Evolutionary conservation across 2,329 filamentous ascomycete genomes (phyloP), one percentile per base, ranked within the genome.

Genomic region (Gyromitra esculenta): DNA sequence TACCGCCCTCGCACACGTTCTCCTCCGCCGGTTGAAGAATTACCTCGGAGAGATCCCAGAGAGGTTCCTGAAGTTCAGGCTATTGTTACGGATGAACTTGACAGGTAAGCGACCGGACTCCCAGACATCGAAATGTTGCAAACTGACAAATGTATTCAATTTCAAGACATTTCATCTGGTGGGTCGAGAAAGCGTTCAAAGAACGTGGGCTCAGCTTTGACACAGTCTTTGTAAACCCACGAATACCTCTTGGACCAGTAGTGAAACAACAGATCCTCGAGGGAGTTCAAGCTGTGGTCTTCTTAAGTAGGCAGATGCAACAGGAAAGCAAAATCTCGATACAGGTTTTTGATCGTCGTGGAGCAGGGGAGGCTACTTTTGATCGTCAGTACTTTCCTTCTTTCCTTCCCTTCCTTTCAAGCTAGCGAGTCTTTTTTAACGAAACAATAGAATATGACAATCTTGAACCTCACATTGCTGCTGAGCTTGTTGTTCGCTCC

Each of bases 41-140:
- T 97, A 6, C 92, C 93, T 56, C 88, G 90, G 72, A 88, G 94
- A 73, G 88, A 90, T 74, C 90, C 92, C 3, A 86, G 88, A 73
- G 89, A 96, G 79, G 90, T 97, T 25, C 94, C 95, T 1, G 94
- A 98, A 80, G 91, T 97, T 15, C 94, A 97, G 82, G 89, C 98
- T 39, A 88, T 97, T 37, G 88, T 96, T 4, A 86, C 95, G 57
- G 90, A 95, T 79, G 90, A 94, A 79, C 87, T 96, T 11, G 89
- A 91, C 75, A 87, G 85, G 86, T 86, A 77, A 78, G 83, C 31
- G 62, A 45, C 48, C 52, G 37, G 25, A 75, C 65, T 18, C 57
- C 45, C 13, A 69, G 43, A 9, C 21, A 59, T 31, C 18, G 74
- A 35, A 68, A 57, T 69, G 76, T 60, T 54, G 45, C 37, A 25